A percentile compares a stretch with the other conserved stretches of the same genome.
Evolutionary conservation across 805 yeast species (phyloP).

Genomic region (Metschnikowia anglica): DNA sequence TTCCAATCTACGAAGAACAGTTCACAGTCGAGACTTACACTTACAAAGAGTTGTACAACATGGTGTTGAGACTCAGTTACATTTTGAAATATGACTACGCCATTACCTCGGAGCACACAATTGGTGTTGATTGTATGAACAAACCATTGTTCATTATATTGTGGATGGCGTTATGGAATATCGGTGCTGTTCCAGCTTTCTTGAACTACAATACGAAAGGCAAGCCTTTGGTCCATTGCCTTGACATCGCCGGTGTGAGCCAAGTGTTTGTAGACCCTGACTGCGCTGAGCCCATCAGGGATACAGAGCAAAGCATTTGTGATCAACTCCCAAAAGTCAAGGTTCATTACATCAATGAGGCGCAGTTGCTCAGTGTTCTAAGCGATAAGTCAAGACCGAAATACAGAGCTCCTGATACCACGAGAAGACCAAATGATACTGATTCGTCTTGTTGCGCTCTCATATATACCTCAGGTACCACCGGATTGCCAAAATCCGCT

Average conservation of each 20-base stretch:
- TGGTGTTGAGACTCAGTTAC: constrained; percentile 63
- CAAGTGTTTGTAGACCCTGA: constrained; percentile 76
- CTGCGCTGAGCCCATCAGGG: constrained; percentile 51
- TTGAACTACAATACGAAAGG: constrained; percentile 78
- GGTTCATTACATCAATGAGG: constrained; percentile 53
- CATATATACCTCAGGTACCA: constrained; percentile 91
- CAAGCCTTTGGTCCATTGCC: constrained; percentile 74
- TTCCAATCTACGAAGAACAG: constrained; percentile 48
- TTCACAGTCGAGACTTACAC: constrained; percentile 65
- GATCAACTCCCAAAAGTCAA: constrained; percentile 37
- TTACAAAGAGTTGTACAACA: constrained; percentile 64
- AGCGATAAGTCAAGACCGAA: constrained; percentile 42
- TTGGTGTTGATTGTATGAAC: constrained; percentile 77
- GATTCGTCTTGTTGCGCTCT: constrained; percentile 66
- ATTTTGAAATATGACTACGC: constrained; percentile 63
- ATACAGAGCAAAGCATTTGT: constrained; percentile 44
- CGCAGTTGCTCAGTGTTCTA: constrained; percentile 43
- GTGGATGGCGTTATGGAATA: constrained; percentile 87
- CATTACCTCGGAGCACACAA: constrained; percentile 61
- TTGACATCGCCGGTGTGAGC: constrained; percentile 61
- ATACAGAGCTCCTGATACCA: constrained; percentile 53
- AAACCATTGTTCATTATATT: constrained; percentile 76
- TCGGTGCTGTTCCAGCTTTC: constrained; percentile 88
- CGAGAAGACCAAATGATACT: constrained; percentile 57
- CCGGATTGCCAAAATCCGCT: constrained; percentile 93